Evolutionary conservation across 1,284 basidiomycete species (phyloP).

Genomic region (Anthracocystis walkeri): DNA sequence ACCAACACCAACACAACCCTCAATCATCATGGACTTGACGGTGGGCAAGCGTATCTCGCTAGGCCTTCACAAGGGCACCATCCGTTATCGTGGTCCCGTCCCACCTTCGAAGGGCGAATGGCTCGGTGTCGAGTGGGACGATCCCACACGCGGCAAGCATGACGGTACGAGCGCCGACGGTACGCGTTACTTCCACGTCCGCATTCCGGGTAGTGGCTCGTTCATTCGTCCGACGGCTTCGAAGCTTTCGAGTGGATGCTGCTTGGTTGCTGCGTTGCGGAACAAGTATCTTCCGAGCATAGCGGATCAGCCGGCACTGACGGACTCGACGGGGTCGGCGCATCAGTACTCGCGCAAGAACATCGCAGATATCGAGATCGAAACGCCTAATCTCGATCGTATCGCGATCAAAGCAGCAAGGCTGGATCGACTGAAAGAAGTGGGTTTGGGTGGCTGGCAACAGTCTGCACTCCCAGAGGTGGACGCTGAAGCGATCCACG

Average conservation of each 20-base stretch:
- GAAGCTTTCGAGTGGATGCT: slow-evolving; percentile 65
- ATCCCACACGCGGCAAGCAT: slow-evolving; percentile 84
- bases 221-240: slow-evolving; percentile 54
- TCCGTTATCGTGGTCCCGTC: slow-evolving; percentile 79
- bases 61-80: slow-evolving; percentile 71
- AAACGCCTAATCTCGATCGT: slow-evolving; percentile 84
- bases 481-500: slow-evolving; percentile 13
- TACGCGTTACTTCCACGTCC: slow-evolving; percentile 77
- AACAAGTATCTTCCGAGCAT: slow-evolving; percentile 54
- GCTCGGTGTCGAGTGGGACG: slow-evolving; percentile 97
- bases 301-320: slow-evolving; percentile 4
- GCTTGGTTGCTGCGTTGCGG: slow-evolving; percentile 80
- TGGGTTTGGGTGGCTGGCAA: slow-evolving; percentile 77
- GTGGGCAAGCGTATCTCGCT: slow-evolving; percentile 53
- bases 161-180: slow-evolving; percentile 81
- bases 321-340: slow-evolving; percentile 11
- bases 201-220: slow-evolving; percentile 49
- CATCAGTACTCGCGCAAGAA: slow-evolving; percentile 72
- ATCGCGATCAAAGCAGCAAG: slow-evolving; percentile 79
- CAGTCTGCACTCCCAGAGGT: slow-evolving; percentile 10
- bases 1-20: not conserved
- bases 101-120: slow-evolving; percentile 78
- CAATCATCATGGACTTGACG: slow-evolving; percentile 14
- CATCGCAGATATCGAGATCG: slow-evolving; percentile 78
- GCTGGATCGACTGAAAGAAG: slow-evolving; percentile 78